Conservation (phyloP, 495 filamentous ascomycete species). For the Trichoderma erinaceum region DNA sequence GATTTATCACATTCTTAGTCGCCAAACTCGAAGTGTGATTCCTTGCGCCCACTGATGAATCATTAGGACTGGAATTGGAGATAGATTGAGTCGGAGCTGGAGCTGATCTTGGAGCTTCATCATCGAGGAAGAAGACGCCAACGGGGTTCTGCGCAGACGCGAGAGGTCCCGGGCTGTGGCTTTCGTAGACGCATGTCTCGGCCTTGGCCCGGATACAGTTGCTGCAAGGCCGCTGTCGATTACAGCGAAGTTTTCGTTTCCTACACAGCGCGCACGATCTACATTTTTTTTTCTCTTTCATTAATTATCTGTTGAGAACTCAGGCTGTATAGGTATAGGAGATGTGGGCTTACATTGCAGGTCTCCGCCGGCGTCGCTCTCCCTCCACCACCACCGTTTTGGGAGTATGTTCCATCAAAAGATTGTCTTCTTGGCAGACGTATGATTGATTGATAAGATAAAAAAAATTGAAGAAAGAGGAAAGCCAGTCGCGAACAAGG, state of each 20-base stretch:
- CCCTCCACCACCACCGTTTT: neutral
- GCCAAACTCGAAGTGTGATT: neutral
- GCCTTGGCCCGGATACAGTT: slow-evolving; percentile 44
- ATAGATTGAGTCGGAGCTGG: neutral
- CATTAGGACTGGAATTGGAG: neutral
- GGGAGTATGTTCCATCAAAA: neutral
- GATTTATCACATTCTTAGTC: neutral
- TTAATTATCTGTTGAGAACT: neutral
- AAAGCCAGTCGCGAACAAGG: neutral
- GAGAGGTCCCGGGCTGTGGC: slow-evolving; percentile 27
- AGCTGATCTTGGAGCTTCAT: neutral
- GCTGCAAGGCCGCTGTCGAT: slow-evolving; percentile 44
- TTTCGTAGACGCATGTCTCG: slow-evolving; percentile 38
- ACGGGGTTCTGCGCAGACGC: slow-evolving; percentile 16
- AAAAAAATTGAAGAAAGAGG: neutral
- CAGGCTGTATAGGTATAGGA: neutral
- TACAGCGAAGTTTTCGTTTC: slow-evolving; percentile 51
- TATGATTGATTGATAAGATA: neutral
- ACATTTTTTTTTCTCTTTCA: neutral
- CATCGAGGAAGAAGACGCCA: neutral
- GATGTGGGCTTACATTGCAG: neutral
- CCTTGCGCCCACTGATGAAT: neutral
- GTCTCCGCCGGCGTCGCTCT: slow-evolving; percentile 1
- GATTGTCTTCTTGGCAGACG: neutral
- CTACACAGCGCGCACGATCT: slow-evolving; percentile 44